Percentiles rank a stretch among this genome's conserved stretches.
Conservation (phyloP, 1,139 yeast genomes). For the Scheffersomyces lignicola region DNA sequence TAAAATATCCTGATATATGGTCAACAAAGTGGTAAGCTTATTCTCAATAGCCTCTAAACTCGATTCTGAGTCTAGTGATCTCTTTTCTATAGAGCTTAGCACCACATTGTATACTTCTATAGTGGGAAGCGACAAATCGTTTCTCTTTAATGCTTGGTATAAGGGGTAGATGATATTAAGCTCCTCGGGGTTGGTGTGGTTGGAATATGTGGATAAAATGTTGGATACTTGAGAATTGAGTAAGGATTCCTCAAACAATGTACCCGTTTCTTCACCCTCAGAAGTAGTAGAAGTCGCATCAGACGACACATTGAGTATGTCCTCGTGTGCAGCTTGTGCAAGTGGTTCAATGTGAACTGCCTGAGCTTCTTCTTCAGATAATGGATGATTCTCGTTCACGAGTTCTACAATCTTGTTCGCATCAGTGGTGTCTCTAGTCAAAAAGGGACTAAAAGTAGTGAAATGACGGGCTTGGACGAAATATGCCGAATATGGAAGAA, state of each 20-base stretch:
- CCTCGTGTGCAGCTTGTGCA: not conserved
- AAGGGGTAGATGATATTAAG: constrained; percentile 40
- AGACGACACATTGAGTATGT: not conserved
- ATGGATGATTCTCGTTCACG: constrained; percentile 1
- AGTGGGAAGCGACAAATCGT: constrained; percentile 31
- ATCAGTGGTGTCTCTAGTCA: not conserved
- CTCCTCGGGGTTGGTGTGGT: constrained; percentile 19
- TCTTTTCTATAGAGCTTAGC: constrained; percentile 29
- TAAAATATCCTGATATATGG: constrained; percentile 67
- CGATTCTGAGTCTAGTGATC: constrained; percentile 27
- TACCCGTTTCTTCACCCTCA: constrained; percentile 1
- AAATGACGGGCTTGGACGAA: constrained; percentile 1
- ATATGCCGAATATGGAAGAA: not conserved
- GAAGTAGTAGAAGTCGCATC: not conserved
- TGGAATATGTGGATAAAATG: constrained; percentile 18
- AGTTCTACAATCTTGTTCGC: constrained; percentile 1
- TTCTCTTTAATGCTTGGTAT: constrained; percentile 44
- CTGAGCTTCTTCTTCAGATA: not conserved
- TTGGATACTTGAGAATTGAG: constrained; percentile 21
- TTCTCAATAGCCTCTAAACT: constrained; percentile 32
- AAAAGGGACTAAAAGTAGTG: not conserved
- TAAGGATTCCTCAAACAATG: constrained; percentile 23
- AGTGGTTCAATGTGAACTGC: not conserved
- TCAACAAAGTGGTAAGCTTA: constrained; percentile 56
- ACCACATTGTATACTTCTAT: constrained; percentile 38